These are phyloP conservation scores for Aspergillus floridensis DNA, from an alignment of 2,329 filamentous ascomycete species.

Conservation along the genomic window DNA sequence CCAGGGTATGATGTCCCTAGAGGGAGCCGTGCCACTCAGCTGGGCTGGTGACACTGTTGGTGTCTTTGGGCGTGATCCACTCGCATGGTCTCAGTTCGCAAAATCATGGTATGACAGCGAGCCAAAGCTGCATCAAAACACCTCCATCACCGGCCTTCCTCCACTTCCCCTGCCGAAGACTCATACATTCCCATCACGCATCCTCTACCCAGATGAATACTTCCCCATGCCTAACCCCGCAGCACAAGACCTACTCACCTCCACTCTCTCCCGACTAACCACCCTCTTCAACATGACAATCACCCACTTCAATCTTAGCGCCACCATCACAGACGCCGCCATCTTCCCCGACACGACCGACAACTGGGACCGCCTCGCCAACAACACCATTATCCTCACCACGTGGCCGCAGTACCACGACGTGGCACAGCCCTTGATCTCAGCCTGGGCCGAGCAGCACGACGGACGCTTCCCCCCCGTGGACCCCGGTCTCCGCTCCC, in stretches of 20 bases:
- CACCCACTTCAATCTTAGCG: conserved; percentile 21
- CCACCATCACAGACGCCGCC: conserved; percentile 4
- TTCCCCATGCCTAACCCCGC: conserved; percentile 20
- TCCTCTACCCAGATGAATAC: conserved; percentile 20
- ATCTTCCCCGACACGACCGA: conserved; percentile 3
- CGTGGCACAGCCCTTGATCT: conserved; percentile 6
- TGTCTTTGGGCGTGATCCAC: conserved; percentile 36
- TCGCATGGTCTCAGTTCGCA: conserved; percentile 13
- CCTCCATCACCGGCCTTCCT: conserved; percentile 5
- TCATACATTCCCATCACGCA: conserved; percentile 13
- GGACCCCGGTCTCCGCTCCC: conserved; percentile 2
- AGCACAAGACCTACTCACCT: conserved; percentile 15
- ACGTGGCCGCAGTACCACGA: conserved; percentile 10
- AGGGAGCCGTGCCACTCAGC: conserved; percentile 44
- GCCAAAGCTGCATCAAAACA: conserved; percentile 6
- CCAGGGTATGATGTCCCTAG: conserved; percentile 41
- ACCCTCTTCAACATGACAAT: conserved; percentile 26
- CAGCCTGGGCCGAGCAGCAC: conserved; percentile 3
- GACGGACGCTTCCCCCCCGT: conserved; percentile 13
- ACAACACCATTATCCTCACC: not conserved
- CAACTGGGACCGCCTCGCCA: conserved; percentile 6
- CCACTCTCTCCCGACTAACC: conserved; percentile 10
- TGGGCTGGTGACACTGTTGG: conserved; percentile 45
- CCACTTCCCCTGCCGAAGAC: conserved; percentile 1
- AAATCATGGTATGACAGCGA: conserved; percentile 13